Base-by-base conservation (phyloP, 306 rosid species). In the Fagus sylvatica region DNA sequence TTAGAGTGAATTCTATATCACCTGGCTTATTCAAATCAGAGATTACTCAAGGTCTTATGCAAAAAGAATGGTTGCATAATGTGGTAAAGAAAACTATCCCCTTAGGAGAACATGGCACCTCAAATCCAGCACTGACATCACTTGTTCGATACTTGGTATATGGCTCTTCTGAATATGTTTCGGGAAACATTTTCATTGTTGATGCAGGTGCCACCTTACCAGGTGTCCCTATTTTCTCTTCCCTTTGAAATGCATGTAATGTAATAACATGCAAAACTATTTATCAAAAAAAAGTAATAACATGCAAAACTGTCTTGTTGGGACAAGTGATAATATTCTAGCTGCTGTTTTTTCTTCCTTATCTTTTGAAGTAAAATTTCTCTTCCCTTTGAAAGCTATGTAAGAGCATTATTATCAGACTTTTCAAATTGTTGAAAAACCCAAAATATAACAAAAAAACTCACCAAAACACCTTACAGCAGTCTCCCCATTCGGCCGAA, bases 1-100 rank as follows among this genome's bases (percentile, higher is more conserved):
- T 93, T 62, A 93, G 90, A 84, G 95, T 89, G 80, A 93, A 93
- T 66, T 82, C 91, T 11, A 88, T 89, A 84, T 83, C 89, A 1
- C 97, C 97, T 1, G 93, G 93, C 43, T 84, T 93, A n/a, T 93
- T 91, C 80, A 91, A 78, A 81, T 93, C 97, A 5, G 97, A 93
- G 84, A 91, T 93, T 46, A 91, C 93, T 1, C 81, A 88, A 33
- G 80, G 56, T 6, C 88, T 93, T 19, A 76, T 89, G 87, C 28
- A 91, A 62, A 88, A 87, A 72, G 84, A 87, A 69, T 93, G 98
- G 95, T 69, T 93, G 7, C 48, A 74, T 34, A 87, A 74, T 10
- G 95, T 93, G 79, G 89, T 80, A 1, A 0, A 22, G 32, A 91
- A 65, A 82, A 88, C 83, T 4, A 85, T 81, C 64, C 97, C 98